Evolutionary conservation across 768 basidiomycete genomes (phyloP).

Genomic region (Dentipellis sp.): DNA sequence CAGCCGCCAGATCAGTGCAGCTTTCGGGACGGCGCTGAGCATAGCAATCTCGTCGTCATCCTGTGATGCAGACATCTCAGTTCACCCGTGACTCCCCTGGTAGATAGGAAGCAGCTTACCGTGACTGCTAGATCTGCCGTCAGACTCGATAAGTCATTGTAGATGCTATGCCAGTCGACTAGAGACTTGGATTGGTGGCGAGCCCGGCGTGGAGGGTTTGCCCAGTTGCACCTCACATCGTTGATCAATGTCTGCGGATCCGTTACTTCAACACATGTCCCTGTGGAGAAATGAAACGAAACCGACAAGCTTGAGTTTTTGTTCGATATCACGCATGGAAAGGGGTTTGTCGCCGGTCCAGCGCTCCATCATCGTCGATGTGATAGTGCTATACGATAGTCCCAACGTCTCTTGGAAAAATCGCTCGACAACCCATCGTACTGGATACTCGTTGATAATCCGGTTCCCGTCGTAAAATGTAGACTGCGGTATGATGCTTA

Average conservation of each 20-base stretch:
- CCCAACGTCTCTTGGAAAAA: conserved; percentile 41
- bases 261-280: background rate
- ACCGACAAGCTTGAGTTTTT: conserved; percentile 27
- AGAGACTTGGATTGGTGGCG: conserved; percentile 55
- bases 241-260: conserved; percentile 43
- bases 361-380: conserved; percentile 26
- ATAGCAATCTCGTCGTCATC: conserved; percentile 6
- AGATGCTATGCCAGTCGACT: conserved; percentile 57
- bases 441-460: conserved; percentile 31
- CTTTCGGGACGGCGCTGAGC: conserved; percentile 28
- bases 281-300: background rate
- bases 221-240: conserved; percentile 54
- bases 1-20: conserved; percentile 50
- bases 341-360: conserved; percentile 27
- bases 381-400: conserved; percentile 44
- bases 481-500: conserved; percentile 1
- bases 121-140: conserved; percentile 11
- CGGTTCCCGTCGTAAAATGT: conserved; percentile 1
- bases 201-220: conserved; percentile 58
- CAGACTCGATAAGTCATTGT: conserved; percentile 33
- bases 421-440: conserved; percentile 46
- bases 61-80: conserved; percentile 5
- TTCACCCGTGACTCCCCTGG: background rate
- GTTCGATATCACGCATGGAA: conserved; percentile 34
- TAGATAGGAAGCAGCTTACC: conserved; percentile 11